Percentiles rank a stretch among this genome's conserved stretches.
phyloP scores from a whole-genome alignment of 495 filamentous ascomycete genomes.

The Talaromyces stipitatus region DNA sequence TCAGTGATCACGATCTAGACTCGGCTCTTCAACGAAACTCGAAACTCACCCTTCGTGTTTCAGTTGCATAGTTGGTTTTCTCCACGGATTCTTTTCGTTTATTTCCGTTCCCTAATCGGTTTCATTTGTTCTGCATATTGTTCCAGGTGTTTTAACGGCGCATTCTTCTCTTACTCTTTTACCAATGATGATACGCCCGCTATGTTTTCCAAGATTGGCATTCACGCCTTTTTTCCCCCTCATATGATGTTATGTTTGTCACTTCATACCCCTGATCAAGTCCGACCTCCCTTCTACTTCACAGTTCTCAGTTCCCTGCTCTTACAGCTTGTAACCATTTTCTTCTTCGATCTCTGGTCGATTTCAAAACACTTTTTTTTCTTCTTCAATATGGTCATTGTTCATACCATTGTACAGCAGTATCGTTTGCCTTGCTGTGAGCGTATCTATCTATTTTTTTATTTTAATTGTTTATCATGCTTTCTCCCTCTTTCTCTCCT shows the following conservation, averaged over 20 bases:
- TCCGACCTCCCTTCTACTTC: constrained; percentile 5
- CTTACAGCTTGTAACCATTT: constrained; percentile 3
- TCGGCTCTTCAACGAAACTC: constrained; percentile 73
- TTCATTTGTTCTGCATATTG: constrained; percentile 15
- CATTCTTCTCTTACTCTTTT: constrained; percentile 13
- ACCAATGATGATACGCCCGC: constrained; percentile 11
- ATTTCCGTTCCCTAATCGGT: neutral
- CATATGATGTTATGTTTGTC: constrained; percentile 5
- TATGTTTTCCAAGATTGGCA: constrained; percentile 23
- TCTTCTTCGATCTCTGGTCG: neutral
- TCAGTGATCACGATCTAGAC: constrained; percentile 74
- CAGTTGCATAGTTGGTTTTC: constrained; percentile 35
- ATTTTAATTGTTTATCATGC: constrained; percentile 9
- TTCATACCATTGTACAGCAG: constrained; percentile 18
- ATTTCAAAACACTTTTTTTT: neutral
- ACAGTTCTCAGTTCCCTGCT: constrained; percentile 6
- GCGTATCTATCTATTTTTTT: constrained; percentile 7
- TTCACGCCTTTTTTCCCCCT: neutral
- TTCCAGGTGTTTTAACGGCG: constrained; percentile 22
- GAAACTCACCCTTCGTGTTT: constrained; percentile 77
- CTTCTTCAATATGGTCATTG: constrained; percentile 19
- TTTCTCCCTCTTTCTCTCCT: too few relatives aligned
- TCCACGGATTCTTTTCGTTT: constrained; percentile 12
- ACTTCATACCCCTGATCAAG: constrained; percentile 5
- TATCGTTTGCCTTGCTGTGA: constrained; percentile 13